phyloP scores from a whole-genome alignment of 129 eudicot species.

The Artemisia tridentata region DNA sequence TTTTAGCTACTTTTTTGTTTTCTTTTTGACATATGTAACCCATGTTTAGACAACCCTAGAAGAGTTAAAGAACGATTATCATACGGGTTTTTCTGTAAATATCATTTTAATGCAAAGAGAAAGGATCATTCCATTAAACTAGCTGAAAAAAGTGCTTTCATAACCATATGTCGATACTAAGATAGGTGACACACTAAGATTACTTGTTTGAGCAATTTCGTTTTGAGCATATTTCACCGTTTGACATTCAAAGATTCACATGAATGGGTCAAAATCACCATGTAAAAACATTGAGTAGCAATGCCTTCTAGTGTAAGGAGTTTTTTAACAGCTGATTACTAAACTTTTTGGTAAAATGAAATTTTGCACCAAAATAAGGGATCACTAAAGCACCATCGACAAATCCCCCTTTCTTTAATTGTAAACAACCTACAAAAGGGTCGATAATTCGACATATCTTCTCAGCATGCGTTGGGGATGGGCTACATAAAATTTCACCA shows the following conservation, averaged over 20 bases:
- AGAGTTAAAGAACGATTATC: not conserved
- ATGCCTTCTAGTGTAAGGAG: no score
- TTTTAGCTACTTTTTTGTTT: not conserved
- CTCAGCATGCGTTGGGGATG: constrained; percentile 33
- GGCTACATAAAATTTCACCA: constrained; percentile 31
- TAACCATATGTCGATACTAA: no score
- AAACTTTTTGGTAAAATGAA: not conserved
- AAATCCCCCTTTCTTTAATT: constrained; percentile 16
- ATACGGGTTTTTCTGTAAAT: not conserved
- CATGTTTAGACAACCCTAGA: not conserved
- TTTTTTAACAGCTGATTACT: not conserved
- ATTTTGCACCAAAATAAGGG: not conserved
- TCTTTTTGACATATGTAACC: not conserved
- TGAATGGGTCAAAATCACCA: no score
- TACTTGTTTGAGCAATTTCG: no score
- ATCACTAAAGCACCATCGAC: constrained; percentile 10
- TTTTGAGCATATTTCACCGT: no score
- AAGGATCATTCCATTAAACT: not conserved
- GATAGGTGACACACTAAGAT: no score
- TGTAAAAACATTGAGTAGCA: no score
- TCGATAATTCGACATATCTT: constrained; percentile 31
- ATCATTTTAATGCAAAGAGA: not conserved
- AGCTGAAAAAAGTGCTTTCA: no score
- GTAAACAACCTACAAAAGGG: constrained; percentile 35
- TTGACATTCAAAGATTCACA: no score